These are phyloP conservation scores for Metroxylon sagu DNA, from an alignment of 176 grass and related monocot species.

Conservation along the genomic window DNA sequence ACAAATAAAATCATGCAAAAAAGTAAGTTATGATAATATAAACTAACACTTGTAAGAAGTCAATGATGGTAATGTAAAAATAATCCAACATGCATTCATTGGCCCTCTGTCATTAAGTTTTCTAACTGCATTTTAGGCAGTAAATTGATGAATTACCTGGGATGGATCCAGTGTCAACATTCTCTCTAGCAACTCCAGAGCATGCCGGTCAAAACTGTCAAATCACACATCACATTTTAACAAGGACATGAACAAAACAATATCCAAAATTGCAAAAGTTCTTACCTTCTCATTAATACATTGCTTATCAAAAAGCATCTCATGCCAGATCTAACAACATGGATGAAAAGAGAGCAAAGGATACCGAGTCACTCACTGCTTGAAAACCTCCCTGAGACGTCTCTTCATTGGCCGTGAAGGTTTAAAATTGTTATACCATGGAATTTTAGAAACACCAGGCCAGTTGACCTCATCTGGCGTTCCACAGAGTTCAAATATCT, in stretches of 20 bases:
- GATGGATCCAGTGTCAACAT: conserved; percentile 77
- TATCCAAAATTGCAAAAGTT: no score
- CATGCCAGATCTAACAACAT: no score
- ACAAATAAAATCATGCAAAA: conserved; percentile 1
- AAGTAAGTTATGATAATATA: no score
- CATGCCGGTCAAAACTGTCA: conserved; percentile 73
- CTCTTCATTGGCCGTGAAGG: conserved; percentile 49
- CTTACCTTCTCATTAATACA: no score
- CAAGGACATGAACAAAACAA: neutral
- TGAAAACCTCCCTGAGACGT: conserved; percentile 69
- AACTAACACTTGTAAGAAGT: no score
- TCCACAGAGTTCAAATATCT: conserved; percentile 91
- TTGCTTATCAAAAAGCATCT: no score
- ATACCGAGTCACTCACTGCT: conserved; percentile 49
- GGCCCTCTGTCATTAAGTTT: no score
- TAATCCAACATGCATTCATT: no score
- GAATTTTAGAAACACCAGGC: conserved; percentile 83
- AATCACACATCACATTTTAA: neutral
- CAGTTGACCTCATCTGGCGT: conserved; percentile 74
- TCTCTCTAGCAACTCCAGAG: conserved; percentile 70
- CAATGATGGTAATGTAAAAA: no score
- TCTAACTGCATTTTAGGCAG: neutral
- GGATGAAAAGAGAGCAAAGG: no score
- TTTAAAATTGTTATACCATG: conserved; percentile 95
- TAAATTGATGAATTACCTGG: conserved; percentile 28